Base-by-base conservation (phyloP, 208 protist genomes). In the Wallacemonas sp. region DNA sequence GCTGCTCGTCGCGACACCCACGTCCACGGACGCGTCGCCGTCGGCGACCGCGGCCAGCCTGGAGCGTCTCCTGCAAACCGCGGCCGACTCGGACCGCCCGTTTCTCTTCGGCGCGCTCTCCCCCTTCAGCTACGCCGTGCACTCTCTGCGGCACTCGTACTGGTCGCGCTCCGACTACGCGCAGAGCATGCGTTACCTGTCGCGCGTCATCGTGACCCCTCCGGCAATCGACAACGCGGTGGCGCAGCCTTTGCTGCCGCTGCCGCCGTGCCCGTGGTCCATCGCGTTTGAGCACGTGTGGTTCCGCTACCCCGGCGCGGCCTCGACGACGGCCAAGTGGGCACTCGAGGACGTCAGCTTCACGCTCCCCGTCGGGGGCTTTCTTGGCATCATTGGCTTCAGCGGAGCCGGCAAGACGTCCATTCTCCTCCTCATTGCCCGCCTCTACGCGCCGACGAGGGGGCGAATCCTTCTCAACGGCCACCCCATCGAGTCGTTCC, bases 351-450 rank as follows among this genome's bases (percentile, higher is more conserved):
- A 79, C 25, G 76, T 94, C 26, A 81, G 72, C 22, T 94, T 94
- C 65, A 62, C 57, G 25, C 38, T 91, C 16, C 26, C 48, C 1
- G 61, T 77, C 0, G 84, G 88, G 3, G 52, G 57, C 42, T 82
- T 82, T 44, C 66, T 87, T 20, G 88, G 84, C 2, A 81, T 94
- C 61, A 63, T 87, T 29, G 88, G 88, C 29, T 87, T 68, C 64
- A 94, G 88, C 67, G 88, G 88, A 1, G 72, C 82, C 0, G 88
- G 88, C 42, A 94, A 94, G 70, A 87, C 76, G 61, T 91, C 84
- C 20, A 20, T 94, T 32, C 65, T 91, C 20, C 74, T 80, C 3
- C 76, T 94, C 20, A 31, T 94, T 7, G 67, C 75, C 22, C 77
- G 84, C 26, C 49, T 87, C 1, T 91, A 87, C 67, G 68, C 68